Conservation (phyloP, 257 asterid genomes). For the Mitragyna speciosa region DNA sequence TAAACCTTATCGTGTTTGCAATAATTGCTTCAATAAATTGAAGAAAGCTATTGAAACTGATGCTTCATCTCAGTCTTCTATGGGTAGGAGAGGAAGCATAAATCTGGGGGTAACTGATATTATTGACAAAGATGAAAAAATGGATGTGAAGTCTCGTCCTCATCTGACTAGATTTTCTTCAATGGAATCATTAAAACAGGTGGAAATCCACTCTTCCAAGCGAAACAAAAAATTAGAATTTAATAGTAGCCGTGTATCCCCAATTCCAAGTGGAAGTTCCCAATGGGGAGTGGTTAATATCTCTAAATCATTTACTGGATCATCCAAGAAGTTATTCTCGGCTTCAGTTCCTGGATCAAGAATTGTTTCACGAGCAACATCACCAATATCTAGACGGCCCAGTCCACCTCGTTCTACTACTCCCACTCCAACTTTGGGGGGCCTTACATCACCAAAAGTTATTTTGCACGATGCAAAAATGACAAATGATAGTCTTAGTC, state of each 20-base stretch:
- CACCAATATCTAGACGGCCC: constrained; percentile 85
- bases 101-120: constrained; percentile 52
- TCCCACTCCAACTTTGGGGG: constrained; percentile 96
- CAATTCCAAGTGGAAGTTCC: constrained; percentile 84
- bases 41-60: constrained; percentile 74
- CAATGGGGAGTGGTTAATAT: constrained; percentile 80
- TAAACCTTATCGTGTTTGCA: constrained; percentile 90
- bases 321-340: constrained; percentile 88
- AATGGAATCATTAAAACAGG: constrained; percentile 83
- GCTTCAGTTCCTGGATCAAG: constrained; percentile 99
- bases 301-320: constrained; percentile 82
- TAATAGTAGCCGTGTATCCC: constrained; percentile 91
- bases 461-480: constrained; percentile 61
- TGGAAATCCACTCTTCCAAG: constrained; percentile 68
- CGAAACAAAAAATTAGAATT: constrained; percentile 81
- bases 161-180: constrained; percentile 80
- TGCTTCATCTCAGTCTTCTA: constrained; percentile 61
- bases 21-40: constrained; percentile 70
- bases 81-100: constrained; percentile 70
- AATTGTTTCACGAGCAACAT: constrained; percentile 97
- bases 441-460: constrained; percentile 81
- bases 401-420: constrained; percentile 99
- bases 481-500: constrained; percentile 66
- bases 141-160: constrained; percentile 62
- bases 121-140: constrained; percentile 67